Evolutionary conservation across 331 rosid genomes (phyloP).

Genomic region (Pyracantha coccinea): DNA sequence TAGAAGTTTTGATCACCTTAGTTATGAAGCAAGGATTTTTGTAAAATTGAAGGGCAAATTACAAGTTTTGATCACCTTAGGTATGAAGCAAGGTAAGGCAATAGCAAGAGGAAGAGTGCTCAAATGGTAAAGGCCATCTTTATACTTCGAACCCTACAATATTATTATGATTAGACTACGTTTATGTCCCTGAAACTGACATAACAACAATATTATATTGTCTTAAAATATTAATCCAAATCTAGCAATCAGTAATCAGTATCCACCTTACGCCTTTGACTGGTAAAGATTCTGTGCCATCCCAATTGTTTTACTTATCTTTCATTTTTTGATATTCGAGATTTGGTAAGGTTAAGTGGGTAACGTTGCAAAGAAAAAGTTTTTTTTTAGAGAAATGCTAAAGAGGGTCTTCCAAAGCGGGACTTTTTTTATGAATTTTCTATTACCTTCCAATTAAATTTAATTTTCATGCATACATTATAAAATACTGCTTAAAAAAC

Average conservation of each 20-base stretch:
- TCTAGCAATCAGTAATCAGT: slow-evolving; percentile 22
- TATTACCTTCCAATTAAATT: too few relatives aligned
- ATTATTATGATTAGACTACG: slow-evolving; percentile 16
- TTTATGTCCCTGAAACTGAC: slow-evolving; percentile 28
- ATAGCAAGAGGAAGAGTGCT: slow-evolving; percentile 8
- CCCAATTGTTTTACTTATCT: slow-evolving; percentile 35
- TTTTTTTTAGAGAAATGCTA: not conserved
- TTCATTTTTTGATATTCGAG: slow-evolving; percentile 7
- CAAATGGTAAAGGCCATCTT: slow-evolving; percentile 6
- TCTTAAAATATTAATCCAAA: slow-evolving; percentile 34
- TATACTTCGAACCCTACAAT: slow-evolving; percentile 26
- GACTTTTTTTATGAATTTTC: rapidly evolving
- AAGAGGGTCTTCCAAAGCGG: rapidly evolving
- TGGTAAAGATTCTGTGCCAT: slow-evolving; percentile 56
- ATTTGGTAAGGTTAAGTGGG: not conserved
- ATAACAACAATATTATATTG: slow-evolving; percentile 21
- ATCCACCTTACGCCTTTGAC: slow-evolving; percentile 49
- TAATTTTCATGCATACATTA: too few relatives aligned
- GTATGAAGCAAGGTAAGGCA: slow-evolving; percentile 22
- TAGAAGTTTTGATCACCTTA: slow-evolving; percentile 22
- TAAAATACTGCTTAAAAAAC: too few relatives aligned
- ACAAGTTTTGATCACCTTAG: slow-evolving; percentile 22
- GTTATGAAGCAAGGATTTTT: slow-evolving; percentile 10
- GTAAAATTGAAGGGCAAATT: not conserved
- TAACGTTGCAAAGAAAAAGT: not conserved